Base-by-base conservation (phyloP, 805 yeast species). In the Candida insectalens region DNA sequence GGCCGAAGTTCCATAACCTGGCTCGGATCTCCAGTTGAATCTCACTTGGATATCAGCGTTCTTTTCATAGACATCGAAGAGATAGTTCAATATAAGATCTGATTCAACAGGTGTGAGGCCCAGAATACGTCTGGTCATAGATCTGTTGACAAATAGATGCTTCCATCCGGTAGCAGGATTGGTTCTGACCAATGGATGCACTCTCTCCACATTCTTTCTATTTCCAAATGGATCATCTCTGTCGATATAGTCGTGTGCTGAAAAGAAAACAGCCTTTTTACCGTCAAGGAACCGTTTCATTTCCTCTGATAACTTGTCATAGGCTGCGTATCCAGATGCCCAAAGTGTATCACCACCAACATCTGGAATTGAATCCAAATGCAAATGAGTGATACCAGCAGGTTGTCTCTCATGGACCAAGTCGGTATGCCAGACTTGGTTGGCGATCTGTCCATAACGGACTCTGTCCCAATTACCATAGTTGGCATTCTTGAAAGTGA, bases 141-240 rank as follows among this genome's bases (percentile, higher is more conserved):
- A 54, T 31, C 73, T 61, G 51, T 72, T 71, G 25, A 72, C 71
- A 41, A 58, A 74, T 40, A 74, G 55, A 2, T 72, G 59, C 52
- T 75, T 76, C 70, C 73, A 64, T 22, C 78, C 79, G 19, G 82
- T 74, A 10, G 67, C 77, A 7, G 83, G 82, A 44, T 76, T 79
- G 21, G 78, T 71, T 55, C 81, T 65, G 19, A 76, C 66, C 15
- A 76, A 40, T 3, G 80, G 81, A 51, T 76, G 83, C 37, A 63
- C 68, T 50, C 77, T 63, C 43, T 65, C 75, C 36, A 74, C 59
- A 34, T 60, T 62, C 32, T 59, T 59, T 15, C 65, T 64, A 12
- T 68, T 66, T 36, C 55, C 56, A 20, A 72, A 59, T 21, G 73
- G 74, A 25, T 62, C 61, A 14, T 62, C 46, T 30, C 65, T 45